Conservation (phyloP, 805 yeast genomes). For the Phaffomyces thermotolerans region DNA sequence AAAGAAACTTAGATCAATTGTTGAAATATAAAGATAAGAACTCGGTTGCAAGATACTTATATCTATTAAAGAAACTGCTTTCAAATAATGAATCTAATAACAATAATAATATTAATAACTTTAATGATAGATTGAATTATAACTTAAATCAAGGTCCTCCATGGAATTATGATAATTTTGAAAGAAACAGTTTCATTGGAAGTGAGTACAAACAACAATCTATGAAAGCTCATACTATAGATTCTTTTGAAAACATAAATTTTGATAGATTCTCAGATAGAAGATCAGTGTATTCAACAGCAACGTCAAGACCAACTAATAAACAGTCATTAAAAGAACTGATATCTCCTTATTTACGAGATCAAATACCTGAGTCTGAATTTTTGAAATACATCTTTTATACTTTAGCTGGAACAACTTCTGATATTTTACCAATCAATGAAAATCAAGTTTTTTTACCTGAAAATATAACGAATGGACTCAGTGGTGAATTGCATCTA, state of each 20-base stretch:
- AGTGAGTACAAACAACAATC: slow-evolving; percentile 7
- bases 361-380: slow-evolving; percentile 31
- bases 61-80: slow-evolving; percentile 22
- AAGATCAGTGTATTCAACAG: slow-evolving; percentile 29
- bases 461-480: slow-evolving; percentile 43
- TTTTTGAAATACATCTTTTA: slow-evolving; percentile 43
- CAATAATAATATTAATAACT: neutral
- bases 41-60: slow-evolving; percentile 30
- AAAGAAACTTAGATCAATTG: slow-evolving; percentile 26
- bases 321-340: slow-evolving; percentile 24
- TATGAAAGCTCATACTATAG: slow-evolving; percentile 23
- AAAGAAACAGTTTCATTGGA: slow-evolving; percentile 5
- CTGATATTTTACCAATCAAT: slow-evolving; percentile 44
- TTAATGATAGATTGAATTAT: too few species aligned
- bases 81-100: neutral
- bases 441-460: slow-evolving; percentile 38
- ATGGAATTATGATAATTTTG: neutral
- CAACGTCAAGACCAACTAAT: slow-evolving; percentile 7
- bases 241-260: slow-evolving; percentile 31
- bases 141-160: slow-evolving; percentile 1
- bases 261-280: slow-evolving; percentile 31
- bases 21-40: slow-evolving; percentile 24
- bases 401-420: slow-evolving; percentile 55
- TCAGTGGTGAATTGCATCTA: slow-evolving; percentile 45
- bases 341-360: slow-evolving; percentile 28